phyloP scores from a whole-genome alignment of 75 land plant genomes.

The Azolla pinnata region DNA sequence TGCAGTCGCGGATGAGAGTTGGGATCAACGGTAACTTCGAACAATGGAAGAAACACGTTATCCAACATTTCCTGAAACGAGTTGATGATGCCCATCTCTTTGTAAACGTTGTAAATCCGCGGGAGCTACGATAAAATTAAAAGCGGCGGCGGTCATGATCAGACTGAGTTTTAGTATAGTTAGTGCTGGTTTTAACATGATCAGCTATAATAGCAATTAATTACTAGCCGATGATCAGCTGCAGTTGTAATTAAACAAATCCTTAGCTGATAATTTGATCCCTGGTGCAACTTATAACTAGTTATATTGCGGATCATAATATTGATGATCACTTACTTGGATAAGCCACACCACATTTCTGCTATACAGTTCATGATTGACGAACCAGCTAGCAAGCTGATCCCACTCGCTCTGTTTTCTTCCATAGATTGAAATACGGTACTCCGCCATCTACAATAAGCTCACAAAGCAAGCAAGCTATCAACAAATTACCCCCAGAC shows the following conservation, averaged over 20 bases:
- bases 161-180: no score
- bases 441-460: slow-evolving; percentile 4
- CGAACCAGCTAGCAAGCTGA: slow-evolving; percentile 94
- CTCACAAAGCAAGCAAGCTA: neutral
- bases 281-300: no score
- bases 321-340: no score
- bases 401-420: slow-evolving; percentile 99
- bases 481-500: no score
- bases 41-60: slow-evolving; percentile 86
- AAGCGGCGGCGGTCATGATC: no score
- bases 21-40: slow-evolving; percentile 93
- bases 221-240: no score
- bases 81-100: slow-evolving; percentile 89
- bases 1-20: slow-evolving; percentile 94
- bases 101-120: slow-evolving; percentile 83
- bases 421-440: slow-evolving; percentile 89
- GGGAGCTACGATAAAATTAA: no score
- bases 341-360: slow-evolving; percentile 96
- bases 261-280: no score
- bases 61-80: slow-evolving; percentile 86
- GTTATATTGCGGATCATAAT: no score
- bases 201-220: no score
- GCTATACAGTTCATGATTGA: slow-evolving; percentile 87
- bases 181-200: no score
- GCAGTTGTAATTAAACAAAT: no score